Conservation (phyloP, 768 basidiomycete species). For the Calvatia gigantea region DNA sequence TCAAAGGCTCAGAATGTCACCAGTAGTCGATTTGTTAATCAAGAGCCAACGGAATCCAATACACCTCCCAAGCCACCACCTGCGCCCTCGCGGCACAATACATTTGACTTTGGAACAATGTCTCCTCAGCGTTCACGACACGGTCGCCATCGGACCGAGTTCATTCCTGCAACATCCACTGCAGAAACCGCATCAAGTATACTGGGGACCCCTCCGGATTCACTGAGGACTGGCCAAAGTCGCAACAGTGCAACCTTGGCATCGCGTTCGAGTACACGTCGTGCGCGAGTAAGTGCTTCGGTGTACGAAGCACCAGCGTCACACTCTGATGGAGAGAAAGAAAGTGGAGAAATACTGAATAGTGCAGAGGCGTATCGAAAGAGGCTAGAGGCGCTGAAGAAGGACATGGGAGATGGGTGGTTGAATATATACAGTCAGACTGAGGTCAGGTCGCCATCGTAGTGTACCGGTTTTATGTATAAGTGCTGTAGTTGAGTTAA, state of each 20-base stretch:
- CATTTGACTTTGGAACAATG: background rate
- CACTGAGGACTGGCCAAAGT: background rate
- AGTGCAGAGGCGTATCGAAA: slow-evolving; percentile 72
- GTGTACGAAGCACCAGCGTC: slow-evolving; percentile 52
- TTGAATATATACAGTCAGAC: slow-evolving; percentile 69
- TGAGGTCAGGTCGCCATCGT: slow-evolving; percentile 14
- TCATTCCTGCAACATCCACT: slow-evolving; percentile 21
- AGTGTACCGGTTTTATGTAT: slow-evolving; percentile 1
- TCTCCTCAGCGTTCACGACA: slow-evolving; percentile 35
- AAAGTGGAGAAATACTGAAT: slow-evolving; percentile 29
- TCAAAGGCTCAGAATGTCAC: background rate
- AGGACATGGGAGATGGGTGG: slow-evolving; percentile 90
- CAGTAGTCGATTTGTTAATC: background rate
- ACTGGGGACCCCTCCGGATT: background rate
- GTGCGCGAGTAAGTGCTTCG: slow-evolving; percentile 56
- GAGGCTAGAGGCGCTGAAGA: slow-evolving; percentile 76
- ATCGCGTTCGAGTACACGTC: slow-evolving; percentile 40
- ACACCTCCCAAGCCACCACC: background rate
- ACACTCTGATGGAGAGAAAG: slow-evolving; percentile 21
- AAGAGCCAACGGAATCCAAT: background rate
- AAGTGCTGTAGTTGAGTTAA: slow-evolving; percentile 5
- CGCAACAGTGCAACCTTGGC: slow-evolving; percentile 28
- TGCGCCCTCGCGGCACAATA: slow-evolving; percentile 5
- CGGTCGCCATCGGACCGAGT: slow-evolving; percentile 49
- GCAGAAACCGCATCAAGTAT: background rate